Percentiles rank a stretch among this genome's conserved stretches.
Evolutionary conservation across 345 rosid genomes (phyloP).

Genomic region (Dipteronia sinensis): DNA sequence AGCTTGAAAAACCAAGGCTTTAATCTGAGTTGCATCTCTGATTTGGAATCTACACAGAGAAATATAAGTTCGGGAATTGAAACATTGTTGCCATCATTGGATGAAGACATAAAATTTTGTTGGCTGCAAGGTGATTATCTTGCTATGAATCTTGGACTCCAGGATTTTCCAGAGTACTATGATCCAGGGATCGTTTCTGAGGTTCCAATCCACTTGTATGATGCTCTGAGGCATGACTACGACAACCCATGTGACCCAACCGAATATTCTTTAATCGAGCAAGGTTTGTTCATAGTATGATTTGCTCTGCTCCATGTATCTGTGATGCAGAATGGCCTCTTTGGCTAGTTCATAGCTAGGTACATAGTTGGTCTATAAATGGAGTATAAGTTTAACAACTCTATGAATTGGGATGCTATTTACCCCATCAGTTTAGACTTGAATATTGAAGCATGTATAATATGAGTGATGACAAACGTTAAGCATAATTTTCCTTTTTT

Average conservation of each 20-base stretch:
- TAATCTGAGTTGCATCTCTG: conserved; percentile 36
- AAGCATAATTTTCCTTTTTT: conserved; percentile 36
- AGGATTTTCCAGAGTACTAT: conserved; percentile 43
- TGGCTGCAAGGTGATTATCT: conserved; percentile 56
- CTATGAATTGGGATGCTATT: conserved; percentile 30
- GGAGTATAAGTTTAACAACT: conserved; percentile 22
- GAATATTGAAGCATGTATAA: conserved; percentile 31
- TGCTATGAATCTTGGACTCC: conserved; percentile 51
- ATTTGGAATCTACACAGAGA: conserved; percentile 40
- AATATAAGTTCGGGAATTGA: conserved; percentile 38
- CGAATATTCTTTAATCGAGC: conserved; percentile 58
- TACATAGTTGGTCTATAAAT: conserved; percentile 18
- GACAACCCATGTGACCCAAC: conserved; percentile 58
- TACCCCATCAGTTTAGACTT: conserved; percentile 24
- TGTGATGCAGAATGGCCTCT: conserved; percentile 8
- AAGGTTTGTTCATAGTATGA: conserved; percentile 71
- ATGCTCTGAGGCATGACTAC: conserved; percentile 56
- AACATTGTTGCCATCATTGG: conserved; percentile 36
- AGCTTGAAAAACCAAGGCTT: conserved; percentile 40
- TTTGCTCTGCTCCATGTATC: conserved; percentile 22
- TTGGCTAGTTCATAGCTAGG: conserved; percentile 19
- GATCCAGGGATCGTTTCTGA: conserved; percentile 45
- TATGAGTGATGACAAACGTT: conserved; percentile 28
- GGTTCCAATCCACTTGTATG: conserved; percentile 52
- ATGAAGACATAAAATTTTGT: conserved; percentile 50